These are phyloP conservation scores for Jaminaea rosea DNA, from an alignment of 1,284 basidiomycete genomes.

Conservation along the genomic window DNA sequence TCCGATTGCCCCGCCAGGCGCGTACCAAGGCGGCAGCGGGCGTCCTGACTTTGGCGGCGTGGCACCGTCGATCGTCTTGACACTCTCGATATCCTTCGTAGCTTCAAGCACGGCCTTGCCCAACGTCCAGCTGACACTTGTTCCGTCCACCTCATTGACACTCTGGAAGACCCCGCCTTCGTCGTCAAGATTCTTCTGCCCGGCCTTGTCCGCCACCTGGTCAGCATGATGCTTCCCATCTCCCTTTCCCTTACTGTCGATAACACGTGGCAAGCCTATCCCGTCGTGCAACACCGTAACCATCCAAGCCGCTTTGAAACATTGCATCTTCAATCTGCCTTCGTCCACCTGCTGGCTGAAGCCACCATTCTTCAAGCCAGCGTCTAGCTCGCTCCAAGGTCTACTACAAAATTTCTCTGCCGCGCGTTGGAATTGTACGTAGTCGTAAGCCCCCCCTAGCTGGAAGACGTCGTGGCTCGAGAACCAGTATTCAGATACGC, in stretches of 20 bases:
- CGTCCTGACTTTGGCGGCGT: constrained; percentile 3
- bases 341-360: constrained; percentile 61
- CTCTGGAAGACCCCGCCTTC: constrained; percentile 64
- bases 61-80: not conserved
- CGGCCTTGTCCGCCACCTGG: constrained; percentile 33
- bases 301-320: constrained; percentile 99
- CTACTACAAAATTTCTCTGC: constrained; percentile 75
- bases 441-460: constrained; percentile 88
- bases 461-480: constrained; percentile 93
- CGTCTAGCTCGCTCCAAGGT: constrained; percentile 68
- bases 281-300: constrained; percentile 93
- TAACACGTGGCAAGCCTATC: constrained; percentile 81
- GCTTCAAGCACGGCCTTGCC: constrained; percentile 98
- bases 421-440: constrained; percentile 86
- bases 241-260: constrained; percentile 55
- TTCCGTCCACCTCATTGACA: constrained; percentile 78
- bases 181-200: constrained; percentile 42
- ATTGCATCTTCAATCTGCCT: constrained; percentile 84
- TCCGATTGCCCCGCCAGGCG: not conserved
- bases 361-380: constrained; percentile 58
- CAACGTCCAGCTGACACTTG: constrained; percentile 92
- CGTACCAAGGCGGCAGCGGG: not conserved
- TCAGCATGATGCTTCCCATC: constrained; percentile 34
- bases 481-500: constrained; percentile 98
- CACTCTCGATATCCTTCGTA: constrained; percentile 52